phyloP scores from a whole-genome alignment of 1,284 basidiomycete species.

The Vanrija pseudolonga region DNA sequence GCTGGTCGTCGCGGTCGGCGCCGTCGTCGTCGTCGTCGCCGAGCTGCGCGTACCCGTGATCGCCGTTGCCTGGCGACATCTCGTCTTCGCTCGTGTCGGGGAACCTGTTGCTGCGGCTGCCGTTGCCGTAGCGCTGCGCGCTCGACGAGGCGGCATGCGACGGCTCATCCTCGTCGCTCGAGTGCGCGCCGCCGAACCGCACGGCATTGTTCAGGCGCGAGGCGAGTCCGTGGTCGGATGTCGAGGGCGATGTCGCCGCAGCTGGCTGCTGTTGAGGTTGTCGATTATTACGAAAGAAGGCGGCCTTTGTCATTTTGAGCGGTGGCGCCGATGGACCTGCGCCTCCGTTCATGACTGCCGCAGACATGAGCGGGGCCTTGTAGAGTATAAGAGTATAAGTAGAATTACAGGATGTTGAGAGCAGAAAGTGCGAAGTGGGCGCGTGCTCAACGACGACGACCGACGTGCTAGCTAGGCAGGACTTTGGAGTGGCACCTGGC shows the following conservation, averaged over 20 bases:
- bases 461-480: no score
- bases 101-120: neutral
- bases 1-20: neutral
- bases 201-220: no score
- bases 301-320: conserved; percentile 34
- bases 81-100: neutral
- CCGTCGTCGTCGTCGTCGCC: neutral
- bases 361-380: conserved; percentile 14
- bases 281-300: conserved; percentile 30
- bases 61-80: neutral
- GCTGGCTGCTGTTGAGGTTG: neutral
- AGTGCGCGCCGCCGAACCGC: no score
- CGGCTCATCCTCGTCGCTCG: no score
- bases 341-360: conserved; percentile 16
- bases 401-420: no score
- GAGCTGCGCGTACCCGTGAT: neutral
- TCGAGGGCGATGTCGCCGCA: neutral
- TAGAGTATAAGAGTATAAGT: neutral
- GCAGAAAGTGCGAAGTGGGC: no score
- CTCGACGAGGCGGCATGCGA: neutral
- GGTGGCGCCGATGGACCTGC: conserved; percentile 8
- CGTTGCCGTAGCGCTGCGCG: neutral
- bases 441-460: no score
- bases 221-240: neutral
- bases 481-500: no score